Conservation (phyloP, 2,329 filamentous ascomycete species). For the Aspergillus arachidicola region DNA sequence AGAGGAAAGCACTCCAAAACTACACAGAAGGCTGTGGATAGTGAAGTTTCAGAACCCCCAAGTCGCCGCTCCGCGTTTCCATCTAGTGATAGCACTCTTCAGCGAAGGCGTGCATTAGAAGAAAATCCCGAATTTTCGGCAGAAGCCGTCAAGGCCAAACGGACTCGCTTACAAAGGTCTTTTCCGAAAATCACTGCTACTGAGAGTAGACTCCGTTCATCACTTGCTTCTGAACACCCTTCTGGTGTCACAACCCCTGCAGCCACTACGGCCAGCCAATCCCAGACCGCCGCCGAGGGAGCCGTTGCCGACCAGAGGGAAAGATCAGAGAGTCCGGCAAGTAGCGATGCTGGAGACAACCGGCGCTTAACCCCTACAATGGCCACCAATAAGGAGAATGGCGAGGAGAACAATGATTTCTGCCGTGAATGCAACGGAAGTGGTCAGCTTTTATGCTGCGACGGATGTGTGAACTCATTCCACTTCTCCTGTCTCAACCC, state of each 20-base stretch:
- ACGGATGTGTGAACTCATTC: constrained; percentile 86
- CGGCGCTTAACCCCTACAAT: constrained; percentile 24
- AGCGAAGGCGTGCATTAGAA: constrained; percentile 33
- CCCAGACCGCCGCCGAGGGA: constrained; percentile 1
- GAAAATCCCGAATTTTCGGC: constrained; percentile 32
- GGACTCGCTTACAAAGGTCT: constrained; percentile 24
- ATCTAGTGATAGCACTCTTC: constrained; percentile 25
- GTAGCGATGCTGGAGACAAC: constrained; percentile 28
- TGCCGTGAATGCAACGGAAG: constrained; percentile 84
- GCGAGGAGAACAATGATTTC: constrained; percentile 78
- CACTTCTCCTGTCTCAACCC: constrained; percentile 89
- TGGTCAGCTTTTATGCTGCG: constrained; percentile 88
- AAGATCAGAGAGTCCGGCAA: constrained; percentile 23
- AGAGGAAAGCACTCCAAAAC: constrained; percentile 30
- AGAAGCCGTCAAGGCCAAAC: constrained; percentile 28
- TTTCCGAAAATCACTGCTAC: constrained; percentile 25
- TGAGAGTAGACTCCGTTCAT: constrained; percentile 31
- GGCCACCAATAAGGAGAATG: constrained; percentile 14
- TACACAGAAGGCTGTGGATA: constrained; percentile 28
- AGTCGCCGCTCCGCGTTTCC: constrained; percentile 22
- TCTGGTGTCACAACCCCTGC: constrained; percentile 17
- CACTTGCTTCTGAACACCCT: constrained; percentile 17
- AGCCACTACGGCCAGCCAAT: not conserved
- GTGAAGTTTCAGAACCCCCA: constrained; percentile 11
- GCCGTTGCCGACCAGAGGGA: constrained; percentile 6